A percentile compares a stretch with the other conserved stretches of the same genome.
These are phyloP conservation scores for Debaryomycetaceae sp. DNA, from an alignment of 1,139 yeast genomes.

Conservation along the genomic window DNA sequence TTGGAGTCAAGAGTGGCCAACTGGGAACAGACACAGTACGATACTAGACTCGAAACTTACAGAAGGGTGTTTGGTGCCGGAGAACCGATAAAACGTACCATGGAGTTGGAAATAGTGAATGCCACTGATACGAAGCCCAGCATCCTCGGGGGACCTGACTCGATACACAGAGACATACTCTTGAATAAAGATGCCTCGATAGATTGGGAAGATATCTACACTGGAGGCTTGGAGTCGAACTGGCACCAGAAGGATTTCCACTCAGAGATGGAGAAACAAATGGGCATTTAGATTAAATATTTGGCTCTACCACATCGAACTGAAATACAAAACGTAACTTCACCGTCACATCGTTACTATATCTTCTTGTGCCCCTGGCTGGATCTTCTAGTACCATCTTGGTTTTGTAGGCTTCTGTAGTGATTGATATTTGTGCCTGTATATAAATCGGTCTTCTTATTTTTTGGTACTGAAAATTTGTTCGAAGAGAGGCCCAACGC, in stretches of 20 bases:
- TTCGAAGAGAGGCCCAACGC: neutral
- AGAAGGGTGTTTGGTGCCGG: slow-evolving; percentile 89
- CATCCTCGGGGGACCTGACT: slow-evolving; percentile 50
- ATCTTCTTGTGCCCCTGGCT: no score
- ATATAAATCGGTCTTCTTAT: neutral
- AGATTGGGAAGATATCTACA: slow-evolving; percentile 94
- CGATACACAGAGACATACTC: slow-evolving; percentile 75
- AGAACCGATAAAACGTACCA: slow-evolving; percentile 85
- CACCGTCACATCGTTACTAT: no score
- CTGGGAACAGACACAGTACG: slow-evolving; percentile 80
- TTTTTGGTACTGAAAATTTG: neutral
- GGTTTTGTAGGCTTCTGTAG: neutral
- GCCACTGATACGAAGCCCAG: slow-evolving; percentile 71
- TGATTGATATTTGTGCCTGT: neutral
- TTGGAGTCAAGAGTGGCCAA: slow-evolving; percentile 67
- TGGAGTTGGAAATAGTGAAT: slow-evolving; percentile 78
- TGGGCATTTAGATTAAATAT: slow-evolving; percentile 39
- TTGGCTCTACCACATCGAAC: neutral
- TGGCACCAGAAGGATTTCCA: slow-evolving; percentile 53
- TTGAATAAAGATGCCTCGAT: slow-evolving; percentile 69
- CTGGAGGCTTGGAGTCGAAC: slow-evolving; percentile 45
- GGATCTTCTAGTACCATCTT: neutral
- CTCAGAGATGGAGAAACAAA: slow-evolving; percentile 62
- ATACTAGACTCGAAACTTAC: slow-evolving; percentile 70
- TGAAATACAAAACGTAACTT: neutral